Evolutionary conservation across 306 rosid species (phyloP).

Genomic region (Pueraria montana): DNA sequence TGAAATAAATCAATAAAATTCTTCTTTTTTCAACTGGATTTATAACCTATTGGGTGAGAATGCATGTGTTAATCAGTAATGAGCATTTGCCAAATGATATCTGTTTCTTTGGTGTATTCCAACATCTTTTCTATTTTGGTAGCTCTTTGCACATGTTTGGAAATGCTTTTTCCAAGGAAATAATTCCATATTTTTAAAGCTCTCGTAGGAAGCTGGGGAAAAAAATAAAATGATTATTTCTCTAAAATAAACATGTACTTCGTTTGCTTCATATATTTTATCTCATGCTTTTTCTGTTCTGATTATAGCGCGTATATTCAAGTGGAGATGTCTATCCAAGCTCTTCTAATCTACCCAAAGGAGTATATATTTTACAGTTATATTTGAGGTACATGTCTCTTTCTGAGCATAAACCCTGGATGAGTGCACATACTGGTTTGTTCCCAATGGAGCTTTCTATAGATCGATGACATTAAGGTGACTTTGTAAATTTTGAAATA

Average conservation of each 20-base stretch:
- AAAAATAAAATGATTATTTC: background rate
- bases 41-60: constrained; percentile 28
- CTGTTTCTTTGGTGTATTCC: constrained; percentile 26
- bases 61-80: constrained; percentile 27
- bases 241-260: background rate
- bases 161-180: background rate
- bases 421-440: constrained; percentile 13
- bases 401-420: constrained; percentile 46
- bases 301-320: constrained; percentile 76
- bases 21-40: too few species aligned
- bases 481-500: constrained; percentile 23
- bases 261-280: constrained; percentile 39
- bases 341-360: constrained; percentile 84
- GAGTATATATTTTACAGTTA: constrained; percentile 85
- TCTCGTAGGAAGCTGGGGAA: background rate
- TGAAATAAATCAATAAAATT: too few species aligned
- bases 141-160: constrained; percentile 17
- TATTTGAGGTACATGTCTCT: constrained; percentile 72
- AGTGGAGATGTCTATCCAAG: constrained; percentile 91
- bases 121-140: constrained; percentile 25
- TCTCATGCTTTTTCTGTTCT: constrained; percentile 38
- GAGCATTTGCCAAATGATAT: constrained; percentile 23
- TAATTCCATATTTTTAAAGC: background rate
- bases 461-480: background rate
- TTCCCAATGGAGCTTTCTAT: constrained; percentile 39